A percentile compares a stretch with the other conserved stretches of the same genome.
Evolutionary conservation across 2,329 filamentous ascomycete genomes (phyloP).

Genomic region (Grosmannia clavigera): DNA sequence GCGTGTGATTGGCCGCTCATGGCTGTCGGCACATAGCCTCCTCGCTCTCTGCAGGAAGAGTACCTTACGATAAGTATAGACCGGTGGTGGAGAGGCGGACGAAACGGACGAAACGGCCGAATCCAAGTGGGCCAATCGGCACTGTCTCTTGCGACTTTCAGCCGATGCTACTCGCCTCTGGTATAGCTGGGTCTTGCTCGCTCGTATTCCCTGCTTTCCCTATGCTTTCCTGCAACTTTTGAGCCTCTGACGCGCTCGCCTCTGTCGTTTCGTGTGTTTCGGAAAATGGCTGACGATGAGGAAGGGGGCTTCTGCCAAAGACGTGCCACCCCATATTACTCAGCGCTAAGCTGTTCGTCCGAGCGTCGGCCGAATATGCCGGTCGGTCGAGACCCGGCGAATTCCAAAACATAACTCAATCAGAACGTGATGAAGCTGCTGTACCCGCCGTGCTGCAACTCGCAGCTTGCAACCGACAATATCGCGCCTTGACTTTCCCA

Average conservation of each 20-base stretch:
- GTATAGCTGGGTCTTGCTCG: background rate
- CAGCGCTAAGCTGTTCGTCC: background rate
- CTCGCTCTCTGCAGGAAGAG: background rate
- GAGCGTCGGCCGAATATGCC: background rate
- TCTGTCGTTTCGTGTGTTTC: background rate
- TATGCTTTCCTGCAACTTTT: background rate
- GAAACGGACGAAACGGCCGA: background rate
- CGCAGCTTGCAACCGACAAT: too few relatives aligned
- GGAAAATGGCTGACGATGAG: background rate
- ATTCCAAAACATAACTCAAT: too few relatives aligned
- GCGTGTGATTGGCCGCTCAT: conserved; percentile 4
- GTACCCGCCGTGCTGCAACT: too few relatives aligned
- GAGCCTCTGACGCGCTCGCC: background rate
- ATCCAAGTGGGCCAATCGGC: background rate
- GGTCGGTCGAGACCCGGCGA: too few relatives aligned
- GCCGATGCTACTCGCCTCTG: too few relatives aligned
- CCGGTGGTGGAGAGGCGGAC: background rate
- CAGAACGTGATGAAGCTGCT: too few relatives aligned
- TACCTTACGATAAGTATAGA: background rate
- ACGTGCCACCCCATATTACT: background rate
- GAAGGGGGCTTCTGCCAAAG: background rate
- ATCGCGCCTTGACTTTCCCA: too few relatives aligned
- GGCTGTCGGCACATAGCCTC: background rate
- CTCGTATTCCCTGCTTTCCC: background rate
- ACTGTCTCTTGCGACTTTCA: background rate